A percentile compares a stretch with the other conserved stretches of the same genome.
Evolutionary conservation across 1,284 basidiomycete genomes (phyloP).

Genomic region (Agroathelia rolfsii): DNA sequence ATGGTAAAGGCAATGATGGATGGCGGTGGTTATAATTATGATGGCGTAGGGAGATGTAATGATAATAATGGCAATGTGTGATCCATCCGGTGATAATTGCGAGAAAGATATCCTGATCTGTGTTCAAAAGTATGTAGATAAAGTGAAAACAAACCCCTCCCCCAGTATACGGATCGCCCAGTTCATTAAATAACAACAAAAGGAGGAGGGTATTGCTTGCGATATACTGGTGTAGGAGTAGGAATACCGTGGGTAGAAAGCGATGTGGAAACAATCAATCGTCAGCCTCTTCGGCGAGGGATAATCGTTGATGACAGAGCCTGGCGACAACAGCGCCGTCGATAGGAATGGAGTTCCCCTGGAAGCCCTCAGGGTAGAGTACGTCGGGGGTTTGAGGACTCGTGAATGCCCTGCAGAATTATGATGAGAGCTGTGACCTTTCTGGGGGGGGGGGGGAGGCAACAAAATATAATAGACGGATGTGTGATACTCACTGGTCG

Average conservation of each 20-base stretch:
- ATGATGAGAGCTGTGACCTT: slow-evolving; percentile 1
- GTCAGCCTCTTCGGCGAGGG: slow-evolving; percentile 28
- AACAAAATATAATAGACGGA: background rate
- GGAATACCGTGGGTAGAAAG: background rate
- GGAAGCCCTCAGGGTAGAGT: slow-evolving; percentile 46
- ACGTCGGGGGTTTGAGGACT: slow-evolving; percentile 37
- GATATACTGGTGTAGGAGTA: no score
- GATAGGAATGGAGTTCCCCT: slow-evolving; percentile 47
- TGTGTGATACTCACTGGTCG: slow-evolving; percentile 27
- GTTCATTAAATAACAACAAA: no score
- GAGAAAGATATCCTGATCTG: no score
- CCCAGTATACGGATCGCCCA: no score
- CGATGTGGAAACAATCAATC: slow-evolving; percentile 16
- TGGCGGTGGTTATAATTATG: no score
- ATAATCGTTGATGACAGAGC: slow-evolving; percentile 25
- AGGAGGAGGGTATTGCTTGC: no score
- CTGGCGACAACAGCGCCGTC: slow-evolving; percentile 32
- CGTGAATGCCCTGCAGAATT: slow-evolving; percentile 29
- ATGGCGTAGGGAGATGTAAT: no score
- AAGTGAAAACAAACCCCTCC: no score
- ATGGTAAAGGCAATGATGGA: no score
- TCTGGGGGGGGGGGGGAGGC: slow-evolving; percentile 1
- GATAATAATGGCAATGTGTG: no score
- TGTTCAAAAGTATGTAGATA: no score
- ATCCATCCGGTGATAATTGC: no score